Evolutionary conservation across 352 stramenopile species (phyloP).

Genomic region (Globisporangium cederbergense): DNA sequence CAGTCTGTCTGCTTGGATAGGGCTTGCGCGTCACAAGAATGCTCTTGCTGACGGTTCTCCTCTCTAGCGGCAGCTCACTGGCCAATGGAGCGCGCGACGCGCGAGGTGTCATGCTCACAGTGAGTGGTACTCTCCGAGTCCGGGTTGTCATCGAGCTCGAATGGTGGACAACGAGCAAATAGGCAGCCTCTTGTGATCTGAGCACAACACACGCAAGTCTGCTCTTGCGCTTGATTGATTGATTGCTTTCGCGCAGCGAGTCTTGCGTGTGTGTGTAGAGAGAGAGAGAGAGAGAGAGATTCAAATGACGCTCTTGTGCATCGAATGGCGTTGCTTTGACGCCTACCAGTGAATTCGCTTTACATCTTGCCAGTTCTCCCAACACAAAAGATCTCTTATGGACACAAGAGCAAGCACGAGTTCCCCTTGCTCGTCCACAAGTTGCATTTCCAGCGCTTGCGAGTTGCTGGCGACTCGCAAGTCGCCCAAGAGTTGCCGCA

Average conservation of each 20-base stretch:
- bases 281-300: no score
- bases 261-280: neutral
- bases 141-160: neutral
- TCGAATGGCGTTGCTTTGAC: neutral
- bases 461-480: neutral
- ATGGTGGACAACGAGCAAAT: neutral
- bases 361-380: neutral
- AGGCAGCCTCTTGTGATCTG: neutral
- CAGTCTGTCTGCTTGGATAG: neutral
- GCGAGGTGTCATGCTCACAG: slow-evolving; percentile 6
- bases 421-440: neutral
- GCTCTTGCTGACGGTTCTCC: neutral
- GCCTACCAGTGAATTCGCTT: neutral
- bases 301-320: neutral
- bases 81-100: slow-evolving; percentile 10
- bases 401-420: neutral
- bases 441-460: neutral
- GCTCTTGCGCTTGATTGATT: neutral
- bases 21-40: slow-evolving; percentile 12
- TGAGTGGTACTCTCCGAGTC: neutral
- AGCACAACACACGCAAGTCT: neutral
- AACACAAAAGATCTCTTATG: neutral
- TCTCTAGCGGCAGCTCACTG: slow-evolving; percentile 12
- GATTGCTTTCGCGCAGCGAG: neutral
- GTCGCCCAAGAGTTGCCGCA: neutral